Evolutionary conservation across 306 rosid species (phyloP).

Genomic region (Quercus glauca): DNA sequence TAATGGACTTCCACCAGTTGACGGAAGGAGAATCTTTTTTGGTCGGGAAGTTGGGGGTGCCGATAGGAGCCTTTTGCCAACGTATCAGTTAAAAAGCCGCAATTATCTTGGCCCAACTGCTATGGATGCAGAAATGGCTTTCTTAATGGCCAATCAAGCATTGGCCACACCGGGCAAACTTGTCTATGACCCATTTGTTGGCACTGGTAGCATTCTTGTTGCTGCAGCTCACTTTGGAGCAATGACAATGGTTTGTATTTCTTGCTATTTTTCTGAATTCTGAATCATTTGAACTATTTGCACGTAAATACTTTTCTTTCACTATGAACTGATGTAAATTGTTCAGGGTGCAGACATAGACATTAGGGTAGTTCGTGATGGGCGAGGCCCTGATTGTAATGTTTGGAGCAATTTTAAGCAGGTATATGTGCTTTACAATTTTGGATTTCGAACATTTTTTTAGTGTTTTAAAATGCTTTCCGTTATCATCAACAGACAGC

Average conservation of each 20-base stretch:
- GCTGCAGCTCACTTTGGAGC: conserved; percentile 97
- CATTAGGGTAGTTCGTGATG: conserved; percentile 96
- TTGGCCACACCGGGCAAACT: conserved; percentile 75
- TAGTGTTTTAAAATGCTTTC: background rate
- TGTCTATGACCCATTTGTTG: conserved; percentile 88
- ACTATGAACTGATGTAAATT: conserved; percentile 31
- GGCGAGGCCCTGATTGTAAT: conserved; percentile 94
- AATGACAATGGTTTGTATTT: conserved; percentile 79
- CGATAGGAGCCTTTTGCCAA: conserved; percentile 87
- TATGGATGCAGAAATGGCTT: conserved; percentile 98
- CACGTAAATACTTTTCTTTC: conserved; percentile 1
- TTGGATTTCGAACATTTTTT: conserved; percentile 4
- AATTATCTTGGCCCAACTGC: conserved; percentile 98
- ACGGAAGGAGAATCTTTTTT: conserved; percentile 70
- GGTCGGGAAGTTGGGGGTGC: conserved; percentile 92
- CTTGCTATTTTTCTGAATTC: conserved; percentile 3
- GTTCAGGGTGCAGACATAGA: conserved; percentile 98
- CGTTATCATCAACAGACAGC: background rate
- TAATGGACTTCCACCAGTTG: conserved; percentile 91
- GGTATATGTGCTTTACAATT: conserved; percentile 42
- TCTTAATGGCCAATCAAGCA: conserved; percentile 97
- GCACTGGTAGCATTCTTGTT: conserved; percentile 92
- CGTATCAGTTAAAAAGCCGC: conserved; percentile 91
- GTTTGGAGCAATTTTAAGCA: conserved; percentile 99
- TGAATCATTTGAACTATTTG: background rate